Conservation (phyloP, 2,329 filamentous ascomycete species). For the Macroventuria anomochaeta region DNA sequence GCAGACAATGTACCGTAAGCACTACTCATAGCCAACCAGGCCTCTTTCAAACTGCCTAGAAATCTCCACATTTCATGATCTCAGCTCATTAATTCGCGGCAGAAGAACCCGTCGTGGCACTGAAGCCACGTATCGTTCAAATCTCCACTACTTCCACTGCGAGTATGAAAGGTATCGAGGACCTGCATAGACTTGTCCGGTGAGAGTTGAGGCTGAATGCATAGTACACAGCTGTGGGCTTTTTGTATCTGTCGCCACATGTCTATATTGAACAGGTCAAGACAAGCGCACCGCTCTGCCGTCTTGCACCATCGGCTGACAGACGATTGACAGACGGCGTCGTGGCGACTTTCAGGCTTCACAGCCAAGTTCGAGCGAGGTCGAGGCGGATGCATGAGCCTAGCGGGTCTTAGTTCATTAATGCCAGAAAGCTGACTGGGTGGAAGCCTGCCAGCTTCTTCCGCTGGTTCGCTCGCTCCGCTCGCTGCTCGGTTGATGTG, state of each 20-base stretch:
- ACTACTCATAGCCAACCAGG: background rate
- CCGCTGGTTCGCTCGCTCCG: too few relatives aligned
- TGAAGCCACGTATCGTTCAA: too few relatives aligned
- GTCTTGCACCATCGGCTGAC: background rate
- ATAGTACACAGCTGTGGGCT: too few relatives aligned
- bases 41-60: background rate
- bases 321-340: background rate
- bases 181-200: too few relatives aligned
- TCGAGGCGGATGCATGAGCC: background rate
- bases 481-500: constrained; percentile 17
- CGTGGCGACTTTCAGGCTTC: background rate
- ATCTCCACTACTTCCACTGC: background rate
- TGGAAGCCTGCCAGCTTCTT: background rate
- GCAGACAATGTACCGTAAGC: background rate
- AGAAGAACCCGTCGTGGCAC: background rate
- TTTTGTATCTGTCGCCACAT: too few relatives aligned
- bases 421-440: background rate
- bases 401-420: background rate
- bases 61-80: background rate
- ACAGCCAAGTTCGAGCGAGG: background rate
- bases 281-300: too few relatives aligned
- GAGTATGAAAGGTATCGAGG: too few relatives aligned
- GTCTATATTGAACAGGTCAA: too few relatives aligned
- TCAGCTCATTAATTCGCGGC: background rate
- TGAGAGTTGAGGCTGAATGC: too few relatives aligned